Base-by-base conservation (phyloP, 2,329 filamentous ascomycete species). In the Penicillium sumatraense region DNA sequence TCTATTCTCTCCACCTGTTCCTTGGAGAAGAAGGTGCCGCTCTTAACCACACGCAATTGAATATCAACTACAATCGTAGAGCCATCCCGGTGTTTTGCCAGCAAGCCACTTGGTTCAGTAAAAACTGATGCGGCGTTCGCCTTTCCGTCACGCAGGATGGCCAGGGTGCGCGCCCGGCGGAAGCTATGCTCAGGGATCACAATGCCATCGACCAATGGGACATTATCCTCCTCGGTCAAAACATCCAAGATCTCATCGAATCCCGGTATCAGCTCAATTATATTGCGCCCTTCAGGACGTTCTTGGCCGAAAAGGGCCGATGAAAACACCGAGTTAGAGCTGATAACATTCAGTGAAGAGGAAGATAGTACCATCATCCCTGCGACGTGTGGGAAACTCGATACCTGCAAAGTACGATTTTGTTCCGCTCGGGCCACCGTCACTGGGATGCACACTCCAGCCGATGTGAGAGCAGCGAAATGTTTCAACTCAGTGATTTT, bases 151-250 rank as follows among this genome's bases (percentile, higher is more conserved):
- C 90, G 87, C 53, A 98, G 81, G 2, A 90, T 89, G 21, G 96
- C 82, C 50, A 96, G 84, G 3, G 92, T 91, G 54, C 91, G 86
- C 6, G 95, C 95, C 62, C 93, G 88, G 54, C 95, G 87, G 76
- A 99, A 98, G 68, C 91, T 96, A 70, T 97, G 93, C 72, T 99
- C 95, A 1, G 95, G 93, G 53, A 99, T 89, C 14, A 99, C 93
- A 67, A 97, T 93, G n/a, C 95, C 95, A 72, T 99, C 95, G 10
- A 89, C 83, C 23, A 98, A 80, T 49, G 87, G 83, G 48, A 97
- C 83, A 36, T 90, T 87, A 64, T 99, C 93, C 69, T 97, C 91
- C 52, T 96, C 89, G 4, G 86, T 91, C 66, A 99, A 80, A 24
- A 96, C 86, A 38, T 86, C 81, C 47, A 99, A 78, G 41, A 96